Conservation (phyloP, 495 filamentous ascomycete species). For the Baudoinia panamericana region DNA sequence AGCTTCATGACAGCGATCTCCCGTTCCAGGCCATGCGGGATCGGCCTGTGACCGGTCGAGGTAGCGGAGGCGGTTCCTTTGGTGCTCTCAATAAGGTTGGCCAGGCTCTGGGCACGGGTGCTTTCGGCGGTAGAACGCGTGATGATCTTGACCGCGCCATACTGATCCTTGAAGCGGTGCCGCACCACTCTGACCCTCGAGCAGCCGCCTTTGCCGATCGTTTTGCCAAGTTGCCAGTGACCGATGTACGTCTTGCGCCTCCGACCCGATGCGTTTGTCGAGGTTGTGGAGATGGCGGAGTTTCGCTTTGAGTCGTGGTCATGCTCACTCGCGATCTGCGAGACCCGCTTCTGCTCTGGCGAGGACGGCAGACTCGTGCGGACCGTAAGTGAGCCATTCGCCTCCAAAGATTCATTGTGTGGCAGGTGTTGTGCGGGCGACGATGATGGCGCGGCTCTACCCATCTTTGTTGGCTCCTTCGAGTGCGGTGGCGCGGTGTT, state of each 20-base stretch:
- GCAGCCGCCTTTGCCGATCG: slow-evolving; percentile 72
- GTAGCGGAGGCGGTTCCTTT: slow-evolving; percentile 16
- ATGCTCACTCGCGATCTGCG: slow-evolving; percentile 41
- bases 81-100: slow-evolving; percentile 41
- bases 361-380: slow-evolving; percentile 27
- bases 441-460: slow-evolving; percentile 12
- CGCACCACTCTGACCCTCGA: slow-evolving; percentile 71
- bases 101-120: slow-evolving; percentile 62
- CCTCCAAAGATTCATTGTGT: slow-evolving; percentile 32
- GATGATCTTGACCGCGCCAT: slow-evolving; percentile 89
- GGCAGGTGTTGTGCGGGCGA: slow-evolving; percentile 21
- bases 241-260: slow-evolving; percentile 64
- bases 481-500: slow-evolving; percentile 30
- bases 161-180: slow-evolving; percentile 58
- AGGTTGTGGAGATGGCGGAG: slow-evolving; percentile 59
- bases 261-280: slow-evolving; percentile 45
- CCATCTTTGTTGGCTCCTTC: slow-evolving; percentile 2
- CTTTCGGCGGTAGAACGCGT: slow-evolving; percentile 59
- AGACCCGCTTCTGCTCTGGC: slow-evolving; percentile 41
- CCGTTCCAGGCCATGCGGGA: slow-evolving; percentile 77
- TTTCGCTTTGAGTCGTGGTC: slow-evolving; percentile 47
- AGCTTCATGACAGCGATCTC: slow-evolving; percentile 95
- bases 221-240: slow-evolving; percentile 82
- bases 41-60: slow-evolving; percentile 37
- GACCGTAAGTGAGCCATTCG: slow-evolving; percentile 31